A percentile compares a stretch with the other conserved stretches of the same genome.
Conservation (phyloP, 1,284 basidiomycete species). For the Ustilago shanxiensis region DNA sequence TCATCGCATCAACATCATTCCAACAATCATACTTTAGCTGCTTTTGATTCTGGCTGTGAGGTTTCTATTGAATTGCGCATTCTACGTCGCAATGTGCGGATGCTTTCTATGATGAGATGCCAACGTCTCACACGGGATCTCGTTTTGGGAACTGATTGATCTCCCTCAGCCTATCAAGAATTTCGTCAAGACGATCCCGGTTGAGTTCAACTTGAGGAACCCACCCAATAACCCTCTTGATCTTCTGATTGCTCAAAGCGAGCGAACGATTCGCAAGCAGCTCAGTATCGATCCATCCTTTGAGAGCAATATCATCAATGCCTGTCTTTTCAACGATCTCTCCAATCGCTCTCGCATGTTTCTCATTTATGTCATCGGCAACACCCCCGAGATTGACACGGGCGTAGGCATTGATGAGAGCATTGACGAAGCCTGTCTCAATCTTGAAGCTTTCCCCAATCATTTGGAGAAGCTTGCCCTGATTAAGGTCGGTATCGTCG, state of each 20-base stretch:
- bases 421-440: constrained; percentile 52
- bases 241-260: constrained; percentile 47
- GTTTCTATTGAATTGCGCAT: background rate
- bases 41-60: background rate
- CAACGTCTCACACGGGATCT: background rate
- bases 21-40: background rate
- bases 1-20: background rate
- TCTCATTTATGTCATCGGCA: constrained; percentile 59
- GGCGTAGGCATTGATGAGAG: constrained; percentile 53
- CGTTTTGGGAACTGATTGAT: constrained; percentile 28
- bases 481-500: constrained; percentile 53
- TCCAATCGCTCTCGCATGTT: constrained; percentile 35
- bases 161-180: constrained; percentile 25
- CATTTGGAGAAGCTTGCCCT: constrained; percentile 50
- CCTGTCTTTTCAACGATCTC: constrained; percentile 24
- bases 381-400: constrained; percentile 34
- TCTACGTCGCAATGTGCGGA: background rate
- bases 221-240: constrained; percentile 44
- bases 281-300: constrained; percentile 37
- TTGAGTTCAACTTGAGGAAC: constrained; percentile 22
- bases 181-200: constrained; percentile 21
- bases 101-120: background rate
- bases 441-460: constrained; percentile 40
- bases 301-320: constrained; percentile 14
- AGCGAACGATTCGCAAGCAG: constrained; percentile 43